Evolutionary conservation across 192 early-diverging fungal genomes (phyloP).

Genomic region (Anaeromyces robustus): DNA sequence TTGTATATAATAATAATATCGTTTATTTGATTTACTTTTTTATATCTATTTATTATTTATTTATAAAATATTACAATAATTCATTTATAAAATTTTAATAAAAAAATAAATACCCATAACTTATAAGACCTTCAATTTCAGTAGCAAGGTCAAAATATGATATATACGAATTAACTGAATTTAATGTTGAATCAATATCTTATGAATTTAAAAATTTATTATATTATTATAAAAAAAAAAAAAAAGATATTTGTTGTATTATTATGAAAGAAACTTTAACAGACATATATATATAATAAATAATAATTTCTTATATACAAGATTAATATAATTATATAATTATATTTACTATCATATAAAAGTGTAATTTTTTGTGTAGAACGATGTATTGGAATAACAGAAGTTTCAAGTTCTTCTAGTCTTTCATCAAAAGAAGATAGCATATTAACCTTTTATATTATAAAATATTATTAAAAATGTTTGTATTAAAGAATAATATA

Average conservation of each 20-base stretch:
- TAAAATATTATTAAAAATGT: too few species aligned
- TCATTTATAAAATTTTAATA: too few species aligned
- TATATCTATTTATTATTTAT: too few species aligned
- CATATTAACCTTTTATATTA: conserved; percentile 44
- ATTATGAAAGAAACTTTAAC: too few species aligned
- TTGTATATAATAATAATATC: too few species aligned
- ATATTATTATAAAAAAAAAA: too few species aligned
- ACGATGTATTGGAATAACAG: conserved; percentile 65
- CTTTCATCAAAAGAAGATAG: conserved; percentile 60
- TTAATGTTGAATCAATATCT: conserved; percentile 55
- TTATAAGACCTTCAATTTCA: conserved; percentile 45
- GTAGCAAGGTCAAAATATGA: conserved; percentile 50
- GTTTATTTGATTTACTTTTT: too few species aligned
- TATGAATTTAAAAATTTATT: background rate
- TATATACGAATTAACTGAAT: conserved; percentile 37
- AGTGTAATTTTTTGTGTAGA: conserved; percentile 56
- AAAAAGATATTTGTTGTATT: too few species aligned
- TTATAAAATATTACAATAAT: too few species aligned
- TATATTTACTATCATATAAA: conserved; percentile 49
- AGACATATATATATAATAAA: too few species aligned
- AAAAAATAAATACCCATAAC: conserved; percentile 30
- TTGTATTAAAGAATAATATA: too few species aligned
- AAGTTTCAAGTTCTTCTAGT: conserved; percentile 50
- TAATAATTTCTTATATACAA: too few species aligned
- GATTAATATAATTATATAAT: background rate